Conservation (phyloP, 805 yeast genomes). For the Saccharomycodes ludwigii region DNA sequence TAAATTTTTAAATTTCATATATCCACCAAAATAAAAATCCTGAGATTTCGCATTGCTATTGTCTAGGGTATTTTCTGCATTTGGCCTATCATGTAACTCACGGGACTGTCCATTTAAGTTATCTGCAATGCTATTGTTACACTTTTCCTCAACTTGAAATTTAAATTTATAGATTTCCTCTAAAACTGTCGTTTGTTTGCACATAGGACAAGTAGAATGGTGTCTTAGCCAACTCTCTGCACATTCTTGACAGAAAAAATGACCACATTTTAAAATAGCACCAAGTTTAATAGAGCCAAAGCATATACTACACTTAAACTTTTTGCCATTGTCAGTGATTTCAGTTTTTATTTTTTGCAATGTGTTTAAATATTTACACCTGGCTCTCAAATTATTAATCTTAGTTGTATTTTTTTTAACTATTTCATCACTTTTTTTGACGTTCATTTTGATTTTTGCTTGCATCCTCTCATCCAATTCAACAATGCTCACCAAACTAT, state of each 20-base stretch:
- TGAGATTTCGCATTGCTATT: not conserved
- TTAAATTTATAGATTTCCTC: conserved; percentile 61
- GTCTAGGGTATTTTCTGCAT: not conserved
- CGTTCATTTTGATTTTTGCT: conserved; percentile 3
- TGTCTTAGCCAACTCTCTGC: conserved; percentile 57
- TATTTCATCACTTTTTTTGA: conserved; percentile 11
- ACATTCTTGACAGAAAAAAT: conserved; percentile 77
- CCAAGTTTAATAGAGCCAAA: conserved; percentile 60
- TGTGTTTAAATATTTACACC: conserved; percentile 38
- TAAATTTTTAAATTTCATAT: conserved; percentile 19
- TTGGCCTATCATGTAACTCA: not conserved
- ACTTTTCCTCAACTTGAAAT: conserved; percentile 20
- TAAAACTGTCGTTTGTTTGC: conserved; percentile 41
- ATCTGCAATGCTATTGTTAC: not conserved
- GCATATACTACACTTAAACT: conserved; percentile 62
- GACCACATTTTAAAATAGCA: conserved; percentile 82
- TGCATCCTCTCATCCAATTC: conserved; percentile 12
- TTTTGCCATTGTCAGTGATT: conserved; percentile 19
- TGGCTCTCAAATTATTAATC: conserved; percentile 24
- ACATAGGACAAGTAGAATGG: conserved; percentile 63
- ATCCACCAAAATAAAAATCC: conserved; percentile 8
- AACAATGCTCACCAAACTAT: conserved; percentile 50
- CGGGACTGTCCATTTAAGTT: not conserved
- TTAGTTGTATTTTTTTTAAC: conserved; percentile 12
- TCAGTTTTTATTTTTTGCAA: conserved; percentile 21